Evolutionary conservation across 1,139 yeast species (phyloP).

Genomic region (Yamadazyma buinensis): DNA sequence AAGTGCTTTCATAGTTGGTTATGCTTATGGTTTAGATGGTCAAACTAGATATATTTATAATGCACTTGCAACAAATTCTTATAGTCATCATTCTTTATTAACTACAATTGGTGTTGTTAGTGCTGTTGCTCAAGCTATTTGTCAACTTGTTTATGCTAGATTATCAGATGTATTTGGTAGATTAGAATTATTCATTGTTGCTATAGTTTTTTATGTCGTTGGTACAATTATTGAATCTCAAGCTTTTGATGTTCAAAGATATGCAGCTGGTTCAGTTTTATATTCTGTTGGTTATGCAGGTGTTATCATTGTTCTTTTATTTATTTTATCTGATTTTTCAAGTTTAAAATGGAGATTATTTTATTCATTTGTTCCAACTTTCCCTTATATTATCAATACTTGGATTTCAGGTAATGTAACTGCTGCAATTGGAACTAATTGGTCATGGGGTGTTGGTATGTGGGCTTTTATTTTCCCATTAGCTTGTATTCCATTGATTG

Average conservation of each 20-base stretch:
- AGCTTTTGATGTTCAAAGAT: constrained; percentile 60
- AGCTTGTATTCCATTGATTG: constrained; percentile 29
- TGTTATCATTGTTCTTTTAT: constrained; percentile 47
- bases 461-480: constrained; percentile 42
- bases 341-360: constrained; percentile 66
- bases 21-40: constrained; percentile 24
- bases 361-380: constrained; percentile 57
- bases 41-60: constrained; percentile 19
- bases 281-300: constrained; percentile 72
- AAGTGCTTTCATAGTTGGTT: constrained; percentile 26
- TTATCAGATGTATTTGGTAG: constrained; percentile 71
- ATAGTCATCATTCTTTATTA: constrained; percentile 53
- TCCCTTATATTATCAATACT: constrained; percentile 71
- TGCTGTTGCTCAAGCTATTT: constrained; percentile 64
- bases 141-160: constrained; percentile 66
- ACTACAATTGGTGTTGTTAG: constrained; percentile 63
- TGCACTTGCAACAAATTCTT: constrained; percentile 53
- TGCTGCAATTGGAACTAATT: constrained; percentile 14
- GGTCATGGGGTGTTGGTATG: constrained; percentile 36
- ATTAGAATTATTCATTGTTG: constrained; percentile 48
- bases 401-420: constrained; percentile 68
- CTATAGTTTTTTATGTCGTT: constrained; percentile 57
- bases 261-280: constrained; percentile 70
- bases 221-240: constrained; percentile 73
- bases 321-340: constrained; percentile 63